Conservation (phyloP, 169 alveolate genomes). For the Plasmodium gaboni region DNA sequence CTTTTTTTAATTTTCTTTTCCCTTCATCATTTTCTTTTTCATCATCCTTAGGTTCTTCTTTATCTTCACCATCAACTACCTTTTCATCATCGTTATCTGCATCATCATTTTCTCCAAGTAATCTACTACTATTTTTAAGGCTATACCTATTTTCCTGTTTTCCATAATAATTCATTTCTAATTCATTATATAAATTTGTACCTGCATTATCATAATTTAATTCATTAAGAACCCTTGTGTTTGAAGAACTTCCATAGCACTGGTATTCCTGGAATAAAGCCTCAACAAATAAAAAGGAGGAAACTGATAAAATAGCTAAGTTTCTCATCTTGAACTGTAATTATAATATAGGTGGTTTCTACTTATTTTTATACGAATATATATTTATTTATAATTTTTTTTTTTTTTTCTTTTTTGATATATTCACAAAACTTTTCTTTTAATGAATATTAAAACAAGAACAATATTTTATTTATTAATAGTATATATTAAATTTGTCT, state of each 20-base stretch:
- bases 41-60: background rate
- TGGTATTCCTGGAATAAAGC: conserved; percentile 6
- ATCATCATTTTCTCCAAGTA: conserved; percentile 23
- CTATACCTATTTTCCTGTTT: conserved; percentile 10
- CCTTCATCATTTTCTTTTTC: background rate
- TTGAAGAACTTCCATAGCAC: conserved; percentile 11
- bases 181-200: conserved; percentile 11
- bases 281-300: conserved; percentile 47
- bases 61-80: background rate
- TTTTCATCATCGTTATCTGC: background rate
- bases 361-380: background rate
- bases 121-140: conserved; percentile 8
- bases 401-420: background rate
- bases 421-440: background rate
- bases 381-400: background rate
- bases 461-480: background rate
- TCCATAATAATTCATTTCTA: background rate
- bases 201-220: conserved; percentile 26
- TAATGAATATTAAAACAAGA: background rate
- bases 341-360: background rate
- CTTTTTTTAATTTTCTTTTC: background rate
- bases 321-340: conserved; percentile 33
- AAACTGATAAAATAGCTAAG: conserved; percentile 20
- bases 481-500: conserved; percentile 1
- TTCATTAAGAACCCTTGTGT: conserved; percentile 25